Evolutionary conservation across 1,139 yeast genomes (phyloP), one percentile per base, ranked within the genome.

Genomic region (Yamadazyma aaseri): DNA sequence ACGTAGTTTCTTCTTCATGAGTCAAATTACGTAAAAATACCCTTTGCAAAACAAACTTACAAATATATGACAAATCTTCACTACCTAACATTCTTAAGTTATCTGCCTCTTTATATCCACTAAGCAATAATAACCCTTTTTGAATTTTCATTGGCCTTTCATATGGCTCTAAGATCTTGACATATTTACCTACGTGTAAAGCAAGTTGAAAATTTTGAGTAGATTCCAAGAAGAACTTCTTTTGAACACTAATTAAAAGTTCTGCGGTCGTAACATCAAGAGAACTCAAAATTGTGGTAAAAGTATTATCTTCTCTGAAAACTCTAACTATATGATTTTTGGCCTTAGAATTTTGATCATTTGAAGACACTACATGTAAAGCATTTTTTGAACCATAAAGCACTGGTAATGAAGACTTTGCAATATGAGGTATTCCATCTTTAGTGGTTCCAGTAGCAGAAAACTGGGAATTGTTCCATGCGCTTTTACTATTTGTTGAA

Each of bases 121-220:
- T 82, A 28, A 85, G 63, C 44, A 81, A 66, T 15, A 94, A 61
- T 32, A 89, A 57, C 29, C 85, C 83, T 52, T 81, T 76, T 56
- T 90, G 96, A 36, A 86, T 78, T 42, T 78, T 71, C 26, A 90
- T 69, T 0, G 97, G 98, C 40, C 74, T 76, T 39, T 90, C 95
- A 43, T 78, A 76, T 1, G 81, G 69, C 31, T 82, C 79, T 35
- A 92, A 59, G 5, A 85, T 81, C 50, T 90, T 82, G 2, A 87
- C 82, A 34, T 85, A 65, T 35, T 82, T 86, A 31, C 96, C 96
- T 33, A 86, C 79, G 47, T 82, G 74, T 22, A 87, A 72, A n/a
- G 92, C 78, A 18, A 92, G 65, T 50, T 85, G 92, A 56, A 80
- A 87, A 42, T 87, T 92, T 20, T 77, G 71, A 6, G 76, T 74